Evolutionary conservation across 306 rosid species (phyloP), one percentile per base, ranked within the genome.

Genomic region (Prunus armeniaca): DNA sequence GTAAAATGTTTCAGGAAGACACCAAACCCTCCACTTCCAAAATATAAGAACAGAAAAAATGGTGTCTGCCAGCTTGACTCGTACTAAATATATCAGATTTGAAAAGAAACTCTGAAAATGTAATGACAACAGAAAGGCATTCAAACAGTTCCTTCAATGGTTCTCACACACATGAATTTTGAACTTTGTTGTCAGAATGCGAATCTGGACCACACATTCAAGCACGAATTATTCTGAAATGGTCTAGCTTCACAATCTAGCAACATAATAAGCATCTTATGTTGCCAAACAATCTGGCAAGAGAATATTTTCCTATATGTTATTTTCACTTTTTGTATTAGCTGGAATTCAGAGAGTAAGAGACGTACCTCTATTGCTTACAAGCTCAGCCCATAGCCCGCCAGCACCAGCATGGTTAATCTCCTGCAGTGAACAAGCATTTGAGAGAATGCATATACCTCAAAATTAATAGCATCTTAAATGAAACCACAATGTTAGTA

Each of bases 381-480:
- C 93, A 77, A 89, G 89, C 82, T 91, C 97, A 18, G 95, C 87
- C 95, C 95, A 91, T 71, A 91, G 63, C 63, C 97, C 95, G 4
- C 97, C 97, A 25, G 93, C 93, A 30, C 95, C 95, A 5, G 97
- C 95, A 85, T 91, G 97, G 73, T 91, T 91, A 27, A 91, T 91
- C 86, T 91, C 97, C 97, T 89, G 83, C 47, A 75, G 64, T 38
- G 55, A 57, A 76, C 81, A 52, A 34, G 61, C 18, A 56, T 30
- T 50, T 65, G 19, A 60, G n/a, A 51, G 24, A 13, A 52, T 43
- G 51, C 9, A 25, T 38, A 65, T 6, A 15, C 28, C 20, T 66
- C 32, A 64, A 19, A 69, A 43, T 43, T 9, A 70, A 41, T 27
- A 64, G 24, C 17, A 54, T n/a, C 38, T 32, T 49, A 61, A 15